Conservation (phyloP, 371 early-diverging fungal species). For the Lichtheimia corymbifera region DNA sequence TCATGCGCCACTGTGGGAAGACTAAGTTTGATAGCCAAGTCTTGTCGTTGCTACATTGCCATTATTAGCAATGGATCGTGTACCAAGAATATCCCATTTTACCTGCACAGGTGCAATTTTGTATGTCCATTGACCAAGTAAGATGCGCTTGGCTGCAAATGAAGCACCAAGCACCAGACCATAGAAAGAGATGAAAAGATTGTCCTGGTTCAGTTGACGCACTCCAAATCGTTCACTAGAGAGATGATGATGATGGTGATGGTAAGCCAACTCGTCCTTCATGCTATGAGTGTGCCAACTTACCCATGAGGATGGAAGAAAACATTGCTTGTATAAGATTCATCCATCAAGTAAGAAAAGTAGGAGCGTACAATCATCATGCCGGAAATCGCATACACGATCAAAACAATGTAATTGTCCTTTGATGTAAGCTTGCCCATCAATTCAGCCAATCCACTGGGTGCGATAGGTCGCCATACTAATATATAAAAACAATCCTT, state of each 20-base stretch:
- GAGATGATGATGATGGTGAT: neutral
- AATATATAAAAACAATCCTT: neutral
- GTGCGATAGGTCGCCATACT: slow-evolving; percentile 16
- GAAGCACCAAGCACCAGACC: slow-evolving; percentile 29
- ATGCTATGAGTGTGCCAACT: neutral
- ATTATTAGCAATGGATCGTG: neutral
- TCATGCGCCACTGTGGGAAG: slow-evolving; percentile 19
- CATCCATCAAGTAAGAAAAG: slow-evolving; percentile 2
- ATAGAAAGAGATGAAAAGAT: slow-evolving; percentile 41
- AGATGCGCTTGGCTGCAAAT: slow-evolving; percentile 33
- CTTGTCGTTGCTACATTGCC: slow-evolving; percentile 28
- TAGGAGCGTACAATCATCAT: slow-evolving; percentile 10
- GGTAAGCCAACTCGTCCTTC: neutral
- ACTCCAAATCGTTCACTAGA: slow-evolving; percentile 9
- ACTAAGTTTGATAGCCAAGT: slow-evolving; percentile 28
- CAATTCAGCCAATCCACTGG: slow-evolving; percentile 11
- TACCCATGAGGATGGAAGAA: slow-evolving; percentile 19
- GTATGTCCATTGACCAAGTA: slow-evolving; percentile 26
- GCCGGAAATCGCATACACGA: slow-evolving; percentile 3
- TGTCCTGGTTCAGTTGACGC: slow-evolving; percentile 41
- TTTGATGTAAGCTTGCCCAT: neutral
- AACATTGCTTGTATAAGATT: slow-evolving; percentile 7
- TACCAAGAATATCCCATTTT: neutral
- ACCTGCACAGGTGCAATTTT: slow-evolving; percentile 47
- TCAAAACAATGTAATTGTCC: slow-evolving; percentile 5